Conservation (phyloP, 169 alveolate genomes). For the Besnoitia besnoiti region DNA sequence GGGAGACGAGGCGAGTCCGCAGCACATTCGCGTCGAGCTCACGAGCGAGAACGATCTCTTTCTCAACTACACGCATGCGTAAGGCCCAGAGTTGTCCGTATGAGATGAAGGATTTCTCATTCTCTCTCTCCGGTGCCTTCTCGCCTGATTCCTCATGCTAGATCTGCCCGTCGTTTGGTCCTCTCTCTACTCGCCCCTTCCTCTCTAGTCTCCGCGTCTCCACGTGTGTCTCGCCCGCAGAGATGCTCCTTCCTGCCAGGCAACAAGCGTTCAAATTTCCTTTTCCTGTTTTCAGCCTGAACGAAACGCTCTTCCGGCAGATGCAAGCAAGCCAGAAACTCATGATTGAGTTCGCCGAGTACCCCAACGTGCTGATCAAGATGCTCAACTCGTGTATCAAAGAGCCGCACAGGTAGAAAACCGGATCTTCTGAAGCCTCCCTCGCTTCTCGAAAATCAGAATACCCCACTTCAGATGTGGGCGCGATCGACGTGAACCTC, state of each 20-base stretch:
- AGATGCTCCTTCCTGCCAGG: not conserved
- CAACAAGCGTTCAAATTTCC: not conserved
- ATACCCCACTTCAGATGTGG: no score
- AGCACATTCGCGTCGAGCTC: slow-evolving; percentile 87
- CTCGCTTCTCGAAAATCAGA: no score
- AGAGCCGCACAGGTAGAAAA: slow-evolving; percentile 92
- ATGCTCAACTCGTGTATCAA: slow-evolving; percentile 93
- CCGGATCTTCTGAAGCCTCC: no score
- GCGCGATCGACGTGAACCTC: no score
- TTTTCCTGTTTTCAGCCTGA: slow-evolving; percentile 72
- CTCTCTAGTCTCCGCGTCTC: no score
- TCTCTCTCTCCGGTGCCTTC: no score
- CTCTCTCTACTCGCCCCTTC: not conserved
- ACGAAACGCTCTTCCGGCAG: slow-evolving; percentile 82
- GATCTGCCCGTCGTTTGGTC: no score
- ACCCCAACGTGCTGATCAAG: slow-evolving; percentile 86
- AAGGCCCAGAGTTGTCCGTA: no score
- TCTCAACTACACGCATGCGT: slow-evolving; percentile 91
- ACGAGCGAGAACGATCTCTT: slow-evolving; percentile 94
- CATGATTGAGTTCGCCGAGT: slow-evolving; percentile 91
- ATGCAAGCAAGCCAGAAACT: slow-evolving; percentile 92
- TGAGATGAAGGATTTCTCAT: no score
- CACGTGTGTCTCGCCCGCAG: not conserved
- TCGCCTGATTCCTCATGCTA: no score
- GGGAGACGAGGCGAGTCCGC: slow-evolving; percentile 87